A percentile compares a stretch with the other conserved stretches of the same genome.
phyloP scores from a whole-genome alignment of 2,329 filamentous ascomycete species.

The Penicillium sp. region DNA sequence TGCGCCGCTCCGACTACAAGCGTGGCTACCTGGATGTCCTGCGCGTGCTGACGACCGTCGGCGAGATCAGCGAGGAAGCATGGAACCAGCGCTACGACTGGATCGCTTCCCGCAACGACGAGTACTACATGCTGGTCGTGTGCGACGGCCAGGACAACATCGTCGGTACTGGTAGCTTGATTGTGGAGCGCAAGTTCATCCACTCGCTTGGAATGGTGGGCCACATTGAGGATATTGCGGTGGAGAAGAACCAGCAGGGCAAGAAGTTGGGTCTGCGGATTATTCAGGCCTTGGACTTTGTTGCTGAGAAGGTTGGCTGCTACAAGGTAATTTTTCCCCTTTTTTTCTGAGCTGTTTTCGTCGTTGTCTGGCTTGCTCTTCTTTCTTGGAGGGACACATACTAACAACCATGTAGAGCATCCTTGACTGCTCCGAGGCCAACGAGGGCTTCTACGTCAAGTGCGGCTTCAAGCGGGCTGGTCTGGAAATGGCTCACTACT shows the following conservation, averaged over 20 bases:
- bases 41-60: conserved; percentile 89
- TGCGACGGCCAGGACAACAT: conserved; percentile 73
- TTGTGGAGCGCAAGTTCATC: conserved; percentile 84
- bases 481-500: conserved; percentile 96
- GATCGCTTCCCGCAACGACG: conserved; percentile 74
- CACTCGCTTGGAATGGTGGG: conserved; percentile 67
- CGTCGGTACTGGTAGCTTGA: conserved; percentile 87
- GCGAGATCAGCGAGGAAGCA: conserved; percentile 75
- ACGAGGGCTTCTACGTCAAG: conserved; percentile 98
- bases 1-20: conserved; percentile 77
- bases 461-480: conserved; percentile 93
- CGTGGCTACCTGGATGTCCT: conserved; percentile 89
- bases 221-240: conserved; percentile 97
- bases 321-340: conserved; percentile 69
- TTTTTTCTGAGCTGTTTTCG: conserved; percentile 4
- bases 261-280: conserved; percentile 93
- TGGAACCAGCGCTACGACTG: conserved; percentile 84
- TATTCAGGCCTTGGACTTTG: conserved; percentile 89
- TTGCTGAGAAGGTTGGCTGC: conserved; percentile 87
- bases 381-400: background rate
- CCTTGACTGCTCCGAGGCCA: conserved; percentile 92
- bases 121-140: conserved; percentile 87
- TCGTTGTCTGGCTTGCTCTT: conserved; percentile 7
- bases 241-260: conserved; percentile 92
- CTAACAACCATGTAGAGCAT: conserved; percentile 69